Evolutionary conservation across 2,329 filamentous ascomycete species (phyloP).

Genomic region (Remersonia thermophila): DNA sequence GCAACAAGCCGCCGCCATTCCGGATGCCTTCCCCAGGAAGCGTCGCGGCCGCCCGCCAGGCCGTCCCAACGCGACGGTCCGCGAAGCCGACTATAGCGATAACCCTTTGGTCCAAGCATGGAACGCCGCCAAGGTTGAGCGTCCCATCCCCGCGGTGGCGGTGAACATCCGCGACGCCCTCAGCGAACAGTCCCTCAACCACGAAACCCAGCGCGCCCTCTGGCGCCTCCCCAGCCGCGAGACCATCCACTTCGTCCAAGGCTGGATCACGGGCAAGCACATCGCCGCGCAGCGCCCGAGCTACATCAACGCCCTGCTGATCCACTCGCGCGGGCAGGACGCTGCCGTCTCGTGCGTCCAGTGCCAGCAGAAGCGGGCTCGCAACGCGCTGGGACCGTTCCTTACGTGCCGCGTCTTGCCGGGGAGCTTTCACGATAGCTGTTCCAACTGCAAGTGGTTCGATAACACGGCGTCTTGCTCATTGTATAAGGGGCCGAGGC

Average conservation of each 20-base stretch:
- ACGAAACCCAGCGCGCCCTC: slow-evolving; percentile 17
- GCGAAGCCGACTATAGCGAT: slow-evolving; percentile 17
- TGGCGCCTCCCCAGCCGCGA: slow-evolving; percentile 16
- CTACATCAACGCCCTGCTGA: slow-evolving; percentile 20
- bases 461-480: slow-evolving; percentile 19
- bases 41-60: slow-evolving; percentile 19
- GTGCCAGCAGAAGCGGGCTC: slow-evolving; percentile 16
- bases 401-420: slow-evolving; percentile 15
- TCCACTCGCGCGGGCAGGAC: slow-evolving; percentile 19
- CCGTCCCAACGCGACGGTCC: slow-evolving; percentile 17
- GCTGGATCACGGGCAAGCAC: slow-evolving; percentile 20
- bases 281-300: slow-evolving; percentile 19
- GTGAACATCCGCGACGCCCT: slow-evolving; percentile 16
- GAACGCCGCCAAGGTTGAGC: slow-evolving; percentile 15
- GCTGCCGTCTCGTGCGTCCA: slow-evolving; percentile 11
- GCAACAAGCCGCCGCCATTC: no score
- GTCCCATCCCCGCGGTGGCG: slow-evolving; percentile 11
- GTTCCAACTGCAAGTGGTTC: slow-evolving; percentile 22
- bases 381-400: slow-evolving; percentile 19
- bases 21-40: slow-evolving; percentile 15
- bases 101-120: slow-evolving; percentile 16
- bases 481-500: slow-evolving; percentile 18
- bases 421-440: slow-evolving; percentile 17
- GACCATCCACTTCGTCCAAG: slow-evolving; percentile 18
- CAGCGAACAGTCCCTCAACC: slow-evolving; percentile 13